A percentile compares a stretch with the other conserved stretches of the same genome.
Evolutionary conservation across 768 basidiomycete genomes (phyloP).

Genomic region (Mycena vulgaris): DNA sequence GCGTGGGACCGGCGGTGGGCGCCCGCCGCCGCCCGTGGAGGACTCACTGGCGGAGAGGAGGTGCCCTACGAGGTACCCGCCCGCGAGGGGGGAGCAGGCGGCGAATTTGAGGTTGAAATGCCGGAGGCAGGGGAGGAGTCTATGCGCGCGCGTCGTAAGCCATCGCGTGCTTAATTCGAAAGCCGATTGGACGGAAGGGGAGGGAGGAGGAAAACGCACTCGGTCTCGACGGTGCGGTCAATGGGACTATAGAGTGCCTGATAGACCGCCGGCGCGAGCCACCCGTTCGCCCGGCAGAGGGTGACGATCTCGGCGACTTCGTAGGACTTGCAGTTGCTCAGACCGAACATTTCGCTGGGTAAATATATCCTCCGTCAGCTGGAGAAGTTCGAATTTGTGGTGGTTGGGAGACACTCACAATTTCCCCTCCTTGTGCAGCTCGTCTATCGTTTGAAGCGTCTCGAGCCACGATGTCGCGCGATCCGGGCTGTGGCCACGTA

Average conservation of each 20-base stretch:
- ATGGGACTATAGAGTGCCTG: constrained; percentile 49
- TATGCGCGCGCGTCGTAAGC: constrained; percentile 48
- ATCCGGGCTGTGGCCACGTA: constrained; percentile 49
- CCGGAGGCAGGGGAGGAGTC: constrained; percentile 65
- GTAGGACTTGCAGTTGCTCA: constrained; percentile 65
- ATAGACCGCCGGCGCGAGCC: constrained; percentile 61
- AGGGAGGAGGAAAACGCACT: constrained; percentile 22
- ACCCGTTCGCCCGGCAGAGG: constrained; percentile 60
- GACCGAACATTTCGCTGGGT: constrained; percentile 60
- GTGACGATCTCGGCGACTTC: constrained; percentile 66
- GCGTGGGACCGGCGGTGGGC: too few species aligned
- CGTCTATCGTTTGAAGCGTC: constrained; percentile 56
- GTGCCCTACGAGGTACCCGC: constrained; percentile 62
- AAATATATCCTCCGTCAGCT: not conserved
- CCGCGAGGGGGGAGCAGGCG: constrained; percentile 62
- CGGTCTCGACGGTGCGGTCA: constrained; percentile 39
- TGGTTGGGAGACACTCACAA: constrained; percentile 8
- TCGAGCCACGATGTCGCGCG: constrained; percentile 60
- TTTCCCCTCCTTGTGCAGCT: constrained; percentile 54
- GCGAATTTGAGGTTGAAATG: constrained; percentile 60
- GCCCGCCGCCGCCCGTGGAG: too few species aligned
- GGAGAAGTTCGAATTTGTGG: fast-evolving
- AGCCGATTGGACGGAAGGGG: too few species aligned
- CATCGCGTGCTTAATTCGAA: too few species aligned
- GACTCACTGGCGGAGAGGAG: too few species aligned